Evolutionary conservation across 345 rosid genomes (phyloP), one percentile per base, ranked within the genome.

Genomic region (Clausena lansium): DNA sequence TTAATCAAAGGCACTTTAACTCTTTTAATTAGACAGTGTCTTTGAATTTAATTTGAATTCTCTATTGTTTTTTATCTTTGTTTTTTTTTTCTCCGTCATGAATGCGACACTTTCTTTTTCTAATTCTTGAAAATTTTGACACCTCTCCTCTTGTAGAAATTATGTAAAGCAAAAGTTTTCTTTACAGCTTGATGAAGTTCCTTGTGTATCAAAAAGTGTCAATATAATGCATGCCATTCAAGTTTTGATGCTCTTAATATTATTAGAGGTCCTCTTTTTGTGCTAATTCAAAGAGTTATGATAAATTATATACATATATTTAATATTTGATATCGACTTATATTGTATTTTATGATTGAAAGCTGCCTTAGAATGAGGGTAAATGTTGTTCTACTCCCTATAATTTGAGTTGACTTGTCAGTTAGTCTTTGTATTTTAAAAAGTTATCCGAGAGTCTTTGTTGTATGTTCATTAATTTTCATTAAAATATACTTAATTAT

Each of bases 1-100:
- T 62, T 57, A 77, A 41, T 54, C 15, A 61, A 73, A 45, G 63
- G 67, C 38, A 67, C 60, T 47, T n/a, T 58, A 45, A 58, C 73
- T 61, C 54, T 80, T 75, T 67, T 45, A 45, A 11, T 13, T 24
- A 41, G 73, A 62, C 24, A 72, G 36, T 41, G 55, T 64, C 72
- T 71, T 57, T 30, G 39, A 70, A 52, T 63, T 25, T 27, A 30
- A 32, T n/a, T 47, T 25, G 27, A 41, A 32, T 32, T 47, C 27
- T 2, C 11, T 14, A 9, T 55, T 76, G 33, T 6, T 67, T 72
- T n/a, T n/a, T n/a, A n/a, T n/a, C n/a, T n/a, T n/a, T n/a, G n/a
- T n/a, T n/a, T n/a, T n/a, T 54, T 2, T 54, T 33, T 27, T 8
- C 28, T 27, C 14, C 17, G 17, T 17, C 41, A 35, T 20, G 13